Evolutionary conservation across 2,329 filamentous ascomycete species (phyloP).

Genomic region (Fusarium sp.): DNA sequence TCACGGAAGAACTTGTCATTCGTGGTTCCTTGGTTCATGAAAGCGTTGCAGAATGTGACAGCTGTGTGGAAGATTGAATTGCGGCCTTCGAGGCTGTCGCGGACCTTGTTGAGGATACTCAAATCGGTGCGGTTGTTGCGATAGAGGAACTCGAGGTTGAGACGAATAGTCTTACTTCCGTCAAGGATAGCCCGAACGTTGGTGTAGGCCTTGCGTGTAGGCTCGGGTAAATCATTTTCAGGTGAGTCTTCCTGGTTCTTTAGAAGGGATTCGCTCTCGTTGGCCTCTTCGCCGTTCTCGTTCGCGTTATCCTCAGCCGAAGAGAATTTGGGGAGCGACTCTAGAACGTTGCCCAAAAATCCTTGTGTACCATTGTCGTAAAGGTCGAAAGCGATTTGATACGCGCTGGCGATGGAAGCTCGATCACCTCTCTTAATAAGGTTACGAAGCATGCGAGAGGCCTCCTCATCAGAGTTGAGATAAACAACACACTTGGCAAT

Average conservation of each 20-base stretch:
- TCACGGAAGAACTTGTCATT: conserved; percentile 99
- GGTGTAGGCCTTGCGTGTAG: conserved; percentile 67
- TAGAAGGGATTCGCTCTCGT: conserved; percentile 62
- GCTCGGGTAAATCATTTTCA: conserved; percentile 65
- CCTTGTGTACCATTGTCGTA: conserved; percentile 99
- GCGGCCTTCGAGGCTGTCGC: conserved; percentile 92
- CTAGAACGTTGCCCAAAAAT: conserved; percentile 89
- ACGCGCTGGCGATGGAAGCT: conserved; percentile 84
- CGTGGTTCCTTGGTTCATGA: conserved; percentile 99
- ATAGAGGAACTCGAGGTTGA: conserved; percentile 97
- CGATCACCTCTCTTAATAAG: conserved; percentile 83
- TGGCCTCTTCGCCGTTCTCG: conserved; percentile 57
- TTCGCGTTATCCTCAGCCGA: conserved; percentile 38
- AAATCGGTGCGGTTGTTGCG: conserved; percentile 94
- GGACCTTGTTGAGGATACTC: conserved; percentile 93
- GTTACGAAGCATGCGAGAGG: conserved; percentile 84
- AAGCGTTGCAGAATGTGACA: conserved; percentile 96
- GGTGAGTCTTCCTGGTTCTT: conserved; percentile 63
- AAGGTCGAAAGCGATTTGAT: conserved; percentile 97
- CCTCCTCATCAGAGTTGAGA: conserved; percentile 90
- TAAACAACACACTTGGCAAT: conserved; percentile 99
- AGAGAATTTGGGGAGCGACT: conserved; percentile 67
- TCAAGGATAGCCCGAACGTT: conserved; percentile 78
- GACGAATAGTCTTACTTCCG: conserved; percentile 91
- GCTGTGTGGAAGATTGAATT: conserved; percentile 99